Base-by-base conservation (phyloP, 176 grass and related monocot genomes). In the Bolboschoenus planiculmis region DNA sequence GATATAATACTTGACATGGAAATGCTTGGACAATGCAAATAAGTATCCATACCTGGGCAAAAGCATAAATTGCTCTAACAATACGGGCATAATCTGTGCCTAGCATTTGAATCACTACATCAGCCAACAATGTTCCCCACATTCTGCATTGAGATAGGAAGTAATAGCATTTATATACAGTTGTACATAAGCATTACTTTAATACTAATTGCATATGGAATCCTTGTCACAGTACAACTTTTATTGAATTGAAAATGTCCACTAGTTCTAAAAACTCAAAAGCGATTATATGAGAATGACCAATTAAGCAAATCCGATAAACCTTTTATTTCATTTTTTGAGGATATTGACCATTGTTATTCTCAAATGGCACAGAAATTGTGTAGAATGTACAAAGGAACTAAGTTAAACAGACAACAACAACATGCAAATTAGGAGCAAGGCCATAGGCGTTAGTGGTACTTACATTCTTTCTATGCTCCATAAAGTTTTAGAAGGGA, bases 41-140 rank as follows among this genome's bases (percentile, higher is more conserved):
- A 31, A 76, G 2, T 50, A 46, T 46, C 53, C 88, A 67, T 68
- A 98, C 96, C 96, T 95, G 96, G 31, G 96, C 90, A 81, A 95
- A 93, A 42, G 91, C 89, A 86, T 90, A 95, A 63, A 98, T 91
- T 88, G 92, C 96, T 70, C 91, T 90, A 42, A 95, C 83, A 79
- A 98, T 95, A 51, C 96, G 88, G 75, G 92, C 96, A 91, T 95
- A 95, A 86, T 98, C 96, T 3, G 92, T 98, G 13, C 92, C 95
- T 9, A 98, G 87, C 92, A 98, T 98, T 73, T 98, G 95, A 85
- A 98, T 95, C 67, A 95, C 92, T 57, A 98, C 87, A 88, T 98
- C 95, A 39, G 95, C 95, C 79, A 98, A 78, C 78, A 98, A 91
- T 42, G 95, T 93, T 8, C 95, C 95, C 95, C 95, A 98, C 92